Evolutionary conservation across 306 rosid species (phyloP).

Genomic region (Quercus variabilis): DNA sequence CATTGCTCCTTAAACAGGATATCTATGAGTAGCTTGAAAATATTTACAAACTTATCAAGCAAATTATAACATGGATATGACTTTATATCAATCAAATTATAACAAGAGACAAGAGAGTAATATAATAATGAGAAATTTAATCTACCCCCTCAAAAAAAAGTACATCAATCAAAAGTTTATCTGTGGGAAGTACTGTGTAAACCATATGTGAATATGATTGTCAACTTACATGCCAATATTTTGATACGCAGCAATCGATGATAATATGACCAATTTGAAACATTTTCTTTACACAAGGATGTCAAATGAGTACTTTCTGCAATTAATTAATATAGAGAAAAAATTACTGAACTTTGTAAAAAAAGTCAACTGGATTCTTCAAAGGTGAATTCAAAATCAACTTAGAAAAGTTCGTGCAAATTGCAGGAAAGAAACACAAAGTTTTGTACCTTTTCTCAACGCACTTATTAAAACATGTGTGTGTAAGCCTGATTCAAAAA

Average conservation of each 20-base stretch:
- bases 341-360: not conserved
- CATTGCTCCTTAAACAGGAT: too few relatives aligned
- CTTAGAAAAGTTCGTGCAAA: not conserved
- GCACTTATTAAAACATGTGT: slow-evolving; percentile 86
- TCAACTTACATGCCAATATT: slow-evolving; percentile 89
- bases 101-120: not conserved
- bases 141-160: not conserved
- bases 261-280: not conserved
- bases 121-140: not conserved
- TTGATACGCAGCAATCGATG: slow-evolving; percentile 90
- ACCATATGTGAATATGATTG: not conserved
- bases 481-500: slow-evolving; percentile 75
- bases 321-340: not conserved
- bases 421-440: not conserved
- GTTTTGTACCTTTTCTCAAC: slow-evolving; percentile 73
- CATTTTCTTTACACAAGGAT: not conserved
- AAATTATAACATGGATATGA: too few relatives aligned
- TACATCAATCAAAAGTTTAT: not conserved
- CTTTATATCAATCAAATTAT: too few relatives aligned
- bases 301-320: not conserved
- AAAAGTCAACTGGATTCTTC: not conserved
- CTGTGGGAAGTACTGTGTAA: not conserved
- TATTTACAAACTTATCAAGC: not conserved
- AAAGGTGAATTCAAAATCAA: not conserved
- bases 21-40: too few relatives aligned